phyloP scores from a whole-genome alignment of 2,329 filamentous ascomycete genomes.

The Elsinoe necatrix region DNA sequence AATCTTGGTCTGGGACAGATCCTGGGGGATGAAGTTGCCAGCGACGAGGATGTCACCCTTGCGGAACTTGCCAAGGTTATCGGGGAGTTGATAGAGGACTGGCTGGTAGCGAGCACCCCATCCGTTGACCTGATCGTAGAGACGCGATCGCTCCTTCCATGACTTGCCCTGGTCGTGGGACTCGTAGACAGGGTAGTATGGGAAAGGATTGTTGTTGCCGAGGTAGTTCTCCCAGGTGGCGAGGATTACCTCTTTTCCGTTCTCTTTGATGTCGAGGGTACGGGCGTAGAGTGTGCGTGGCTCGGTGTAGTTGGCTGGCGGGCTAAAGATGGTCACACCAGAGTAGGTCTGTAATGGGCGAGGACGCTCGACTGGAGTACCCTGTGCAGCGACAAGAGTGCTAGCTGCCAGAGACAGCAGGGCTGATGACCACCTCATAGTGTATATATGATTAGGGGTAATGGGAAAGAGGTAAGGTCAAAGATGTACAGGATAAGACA shows the following conservation, averaged over 20 bases:
- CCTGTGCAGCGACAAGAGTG: slow-evolving; percentile 5
- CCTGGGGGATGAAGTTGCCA: slow-evolving; percentile 50
- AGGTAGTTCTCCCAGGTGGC: slow-evolving; percentile 50
- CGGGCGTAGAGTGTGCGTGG: slow-evolving; percentile 45
- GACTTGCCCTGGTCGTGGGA: slow-evolving; percentile 41
- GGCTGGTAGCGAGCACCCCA: slow-evolving; percentile 64
- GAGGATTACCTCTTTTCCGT: slow-evolving; percentile 32
- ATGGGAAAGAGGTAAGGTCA: neutral
- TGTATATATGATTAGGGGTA: neutral
- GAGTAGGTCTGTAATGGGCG: slow-evolving; percentile 13
- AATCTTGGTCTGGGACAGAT: slow-evolving; percentile 57
- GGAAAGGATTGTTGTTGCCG: slow-evolving; percentile 35
- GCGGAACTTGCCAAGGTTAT: slow-evolving; percentile 48
- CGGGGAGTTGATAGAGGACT: slow-evolving; percentile 55
- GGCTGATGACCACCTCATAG: slow-evolving; percentile 4
- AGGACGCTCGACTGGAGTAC: slow-evolving; percentile 1
- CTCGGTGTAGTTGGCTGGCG: slow-evolving; percentile 23
- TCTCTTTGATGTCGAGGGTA: slow-evolving; percentile 35
- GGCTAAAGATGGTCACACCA: slow-evolving; percentile 22
- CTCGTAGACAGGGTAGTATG: slow-evolving; percentile 40
- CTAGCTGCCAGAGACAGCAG: slow-evolving; percentile 8
- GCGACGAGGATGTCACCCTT: slow-evolving; percentile 56
- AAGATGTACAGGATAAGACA: neutral
- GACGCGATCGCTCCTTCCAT: slow-evolving; percentile 56
- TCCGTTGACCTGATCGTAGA: slow-evolving; percentile 55